These are phyloP conservation scores for Nakaseomyces kungkrabaensis DNA, from an alignment of 1,139 yeast species.

Conservation along the genomic window DNA sequence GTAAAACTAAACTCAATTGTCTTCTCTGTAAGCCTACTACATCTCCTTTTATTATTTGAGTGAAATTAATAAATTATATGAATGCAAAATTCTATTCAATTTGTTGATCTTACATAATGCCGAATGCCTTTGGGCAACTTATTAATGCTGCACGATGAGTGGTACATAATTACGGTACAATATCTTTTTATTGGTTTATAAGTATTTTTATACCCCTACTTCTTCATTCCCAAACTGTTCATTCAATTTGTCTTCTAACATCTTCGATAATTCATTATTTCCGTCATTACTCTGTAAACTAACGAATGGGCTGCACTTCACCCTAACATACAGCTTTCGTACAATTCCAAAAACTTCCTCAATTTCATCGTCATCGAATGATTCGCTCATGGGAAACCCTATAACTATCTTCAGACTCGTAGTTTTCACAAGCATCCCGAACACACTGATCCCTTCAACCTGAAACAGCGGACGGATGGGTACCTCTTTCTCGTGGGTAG, in stretches of 20 bases:
- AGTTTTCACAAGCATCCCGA: slow-evolving; percentile 22
- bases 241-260: not conserved
- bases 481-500: slow-evolving; percentile 7
- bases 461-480: slow-evolving; percentile 20
- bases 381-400: slow-evolving; percentile 16
- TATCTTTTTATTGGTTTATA: too few relatives aligned
- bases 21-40: too few relatives aligned
- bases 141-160: too few relatives aligned
- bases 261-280: not conserved
- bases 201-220: not conserved
- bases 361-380: slow-evolving; percentile 11
- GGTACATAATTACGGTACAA: too few relatives aligned
- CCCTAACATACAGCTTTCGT: slow-evolving; percentile 17
- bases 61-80: too few relatives aligned
- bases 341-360: slow-evolving; percentile 17
- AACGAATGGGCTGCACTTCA: slow-evolving; percentile 24
- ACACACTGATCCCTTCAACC: slow-evolving; percentile 23
- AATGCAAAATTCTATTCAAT: too few relatives aligned
- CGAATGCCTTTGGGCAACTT: too few relatives aligned
- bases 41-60: too few relatives aligned
- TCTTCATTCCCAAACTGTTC: not conserved
- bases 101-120: too few relatives aligned
- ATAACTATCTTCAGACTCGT: slow-evolving; percentile 24
- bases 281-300: not conserved
- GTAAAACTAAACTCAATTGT: too few relatives aligned